Percentiles rank a stretch among this genome's conserved stretches.
Evolutionary conservation across 2,329 filamentous ascomycete genomes (phyloP).

Genomic region (Parastagonospora avenae): DNA sequence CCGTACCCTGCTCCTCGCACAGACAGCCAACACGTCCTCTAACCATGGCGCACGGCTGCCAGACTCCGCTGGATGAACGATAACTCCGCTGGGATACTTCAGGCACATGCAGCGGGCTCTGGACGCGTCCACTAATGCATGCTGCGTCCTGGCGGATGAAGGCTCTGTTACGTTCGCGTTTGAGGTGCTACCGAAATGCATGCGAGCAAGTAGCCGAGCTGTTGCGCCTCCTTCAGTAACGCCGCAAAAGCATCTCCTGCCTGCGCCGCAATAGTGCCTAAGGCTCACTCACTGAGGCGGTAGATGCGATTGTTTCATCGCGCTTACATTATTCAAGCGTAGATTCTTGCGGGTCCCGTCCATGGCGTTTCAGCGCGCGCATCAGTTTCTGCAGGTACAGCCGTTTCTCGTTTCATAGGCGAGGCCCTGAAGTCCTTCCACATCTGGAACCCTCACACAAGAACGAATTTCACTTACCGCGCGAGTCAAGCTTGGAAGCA

Average conservation of each 20-base stretch:
- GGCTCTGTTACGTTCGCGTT: conserved; percentile 17
- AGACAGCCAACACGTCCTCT: neutral
- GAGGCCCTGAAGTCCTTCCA: neutral
- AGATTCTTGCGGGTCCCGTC: conserved; percentile 9
- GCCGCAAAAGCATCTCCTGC: conserved; percentile 5
- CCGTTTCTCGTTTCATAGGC: conserved; percentile 29
- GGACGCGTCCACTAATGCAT: conserved; percentile 12
- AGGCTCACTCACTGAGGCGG: conserved; percentile 8
- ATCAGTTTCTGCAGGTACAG: conserved; percentile 39
- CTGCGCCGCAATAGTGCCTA: conserved; percentile 3
- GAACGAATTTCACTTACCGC: too few relatives aligned
- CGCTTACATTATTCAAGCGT: conserved; percentile 9
- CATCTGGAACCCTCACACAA: too few relatives aligned
- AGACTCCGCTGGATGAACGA: neutral
- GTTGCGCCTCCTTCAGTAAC: neutral
- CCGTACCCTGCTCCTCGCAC: neutral
- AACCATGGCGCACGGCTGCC: neutral
- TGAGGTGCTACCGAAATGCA: conserved; percentile 11
- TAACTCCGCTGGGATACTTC: neutral
- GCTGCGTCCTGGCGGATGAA: conserved; percentile 6
- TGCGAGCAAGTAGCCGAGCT: conserved; percentile 17
- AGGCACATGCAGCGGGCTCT: neutral
- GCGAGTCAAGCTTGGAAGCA: too few relatives aligned
- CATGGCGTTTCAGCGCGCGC: conserved; percentile 33
- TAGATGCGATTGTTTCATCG: conserved; percentile 27